These are phyloP conservation scores for Paragyromitra xinjiangensis DNA, from an alignment of 495 filamentous ascomycete species.

Conservation along the genomic window DNA sequence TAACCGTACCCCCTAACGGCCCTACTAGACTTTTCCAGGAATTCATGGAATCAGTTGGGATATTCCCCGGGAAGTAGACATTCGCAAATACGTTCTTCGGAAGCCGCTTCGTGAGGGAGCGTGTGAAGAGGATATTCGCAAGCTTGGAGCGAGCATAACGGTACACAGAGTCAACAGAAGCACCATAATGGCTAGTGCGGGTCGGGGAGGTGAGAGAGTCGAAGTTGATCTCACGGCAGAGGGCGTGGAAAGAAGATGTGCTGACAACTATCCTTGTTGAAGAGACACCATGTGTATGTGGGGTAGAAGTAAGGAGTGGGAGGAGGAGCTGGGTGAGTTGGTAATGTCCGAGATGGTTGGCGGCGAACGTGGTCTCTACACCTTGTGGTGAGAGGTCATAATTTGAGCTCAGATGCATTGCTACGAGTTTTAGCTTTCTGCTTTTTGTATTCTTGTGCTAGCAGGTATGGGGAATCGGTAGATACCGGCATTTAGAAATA, in stretches of 20 bases:
- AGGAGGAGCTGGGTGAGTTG: constrained; percentile 59
- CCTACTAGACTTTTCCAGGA: constrained; percentile 59
- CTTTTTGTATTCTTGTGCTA: background rate
- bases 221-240: constrained; percentile 54
- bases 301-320: constrained; percentile 56
- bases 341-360: constrained; percentile 61
- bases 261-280: constrained; percentile 58
- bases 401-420: constrained; percentile 42
- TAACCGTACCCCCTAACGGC: constrained; percentile 42
- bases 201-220: constrained; percentile 54
- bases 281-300: constrained; percentile 15
- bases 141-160: constrained; percentile 62
- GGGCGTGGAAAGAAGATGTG: constrained; percentile 57
- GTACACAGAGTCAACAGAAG: constrained; percentile 52
- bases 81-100: constrained; percentile 59
- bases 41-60: constrained; percentile 59
- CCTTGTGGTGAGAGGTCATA: constrained; percentile 56
- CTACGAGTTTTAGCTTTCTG: constrained; percentile 21
- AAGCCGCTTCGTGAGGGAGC: constrained; percentile 55
- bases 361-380: constrained; percentile 59
- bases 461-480: background rate
- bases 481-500: constrained; percentile 61
- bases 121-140: constrained; percentile 61
- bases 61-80: constrained; percentile 60
- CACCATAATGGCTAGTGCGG: constrained; percentile 36